These are phyloP conservation scores for Gastrolobium villosum DNA, from an alignment of 306 rosid species.

Conservation along the genomic window DNA sequence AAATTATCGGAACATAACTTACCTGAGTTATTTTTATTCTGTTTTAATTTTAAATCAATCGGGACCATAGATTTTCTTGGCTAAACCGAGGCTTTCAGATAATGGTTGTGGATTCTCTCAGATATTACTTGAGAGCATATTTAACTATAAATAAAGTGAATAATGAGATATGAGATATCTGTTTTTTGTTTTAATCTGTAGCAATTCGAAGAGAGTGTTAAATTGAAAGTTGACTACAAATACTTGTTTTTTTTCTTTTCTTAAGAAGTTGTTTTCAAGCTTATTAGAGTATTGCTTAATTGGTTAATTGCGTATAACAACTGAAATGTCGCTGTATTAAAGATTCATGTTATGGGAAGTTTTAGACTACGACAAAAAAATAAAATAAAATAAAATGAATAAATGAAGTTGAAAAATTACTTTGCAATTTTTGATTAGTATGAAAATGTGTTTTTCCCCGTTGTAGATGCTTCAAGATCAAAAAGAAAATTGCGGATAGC, in stretches of 20 bases:
- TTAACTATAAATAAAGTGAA: not conserved
- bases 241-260: not conserved
- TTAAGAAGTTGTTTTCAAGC: not conserved
- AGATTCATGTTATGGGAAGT: slow-evolving; percentile 9
- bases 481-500: too few species aligned
- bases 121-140: slow-evolving; percentile 21
- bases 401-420: not conserved
- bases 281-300: slow-evolving; percentile 3
- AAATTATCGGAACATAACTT: too few species aligned
- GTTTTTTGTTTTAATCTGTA: not conserved
- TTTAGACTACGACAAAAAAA: not conserved
- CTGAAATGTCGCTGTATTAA: too few species aligned
- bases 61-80: too few species aligned
- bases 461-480: not conserved
- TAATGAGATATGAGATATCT: not conserved
- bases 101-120: slow-evolving; percentile 18
- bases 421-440: slow-evolving; percentile 1
- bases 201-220: slow-evolving; percentile 13
- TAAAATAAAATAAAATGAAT: not conserved
- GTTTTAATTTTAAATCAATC: too few species aligned
- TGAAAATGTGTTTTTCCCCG: not conserved
- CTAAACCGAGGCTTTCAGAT: not conserved
- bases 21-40: too few species aligned
- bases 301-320: not conserved
- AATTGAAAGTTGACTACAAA: not conserved